These are phyloP conservation scores for Neotropicomus parvogracilis DNA, from an alignment of 1,284 basidiomycete genomes.

Conservation along the genomic window DNA sequence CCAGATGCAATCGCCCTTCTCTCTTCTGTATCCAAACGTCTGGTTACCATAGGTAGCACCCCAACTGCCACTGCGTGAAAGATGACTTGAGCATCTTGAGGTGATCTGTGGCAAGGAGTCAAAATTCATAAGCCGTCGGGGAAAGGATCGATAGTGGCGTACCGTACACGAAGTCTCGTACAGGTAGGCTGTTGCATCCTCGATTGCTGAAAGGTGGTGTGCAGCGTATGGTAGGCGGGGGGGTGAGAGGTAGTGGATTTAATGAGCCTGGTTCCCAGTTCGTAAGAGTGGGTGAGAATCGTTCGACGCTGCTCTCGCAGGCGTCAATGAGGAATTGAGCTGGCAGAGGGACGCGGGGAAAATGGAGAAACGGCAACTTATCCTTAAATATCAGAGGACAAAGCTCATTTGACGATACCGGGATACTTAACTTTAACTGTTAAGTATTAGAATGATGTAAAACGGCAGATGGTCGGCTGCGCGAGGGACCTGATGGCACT, in stretches of 20 bases:
- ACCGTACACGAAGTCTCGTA: slow-evolving; percentile 37
- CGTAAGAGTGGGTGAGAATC: slow-evolving; percentile 26
- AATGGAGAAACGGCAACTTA: slow-evolving; percentile 15
- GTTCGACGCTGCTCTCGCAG: slow-evolving; percentile 22
- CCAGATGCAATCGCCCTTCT: slow-evolving; percentile 60
- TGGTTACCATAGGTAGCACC: slow-evolving; percentile 64
- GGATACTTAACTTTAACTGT: slow-evolving; percentile 31
- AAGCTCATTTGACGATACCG: slow-evolving; percentile 21
- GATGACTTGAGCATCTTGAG: slow-evolving; percentile 68
- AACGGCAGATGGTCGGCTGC: slow-evolving; percentile 33
- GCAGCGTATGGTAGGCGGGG: slow-evolving; percentile 20
- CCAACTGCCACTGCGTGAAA: slow-evolving; percentile 68
- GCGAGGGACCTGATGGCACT: slow-evolving; percentile 13
- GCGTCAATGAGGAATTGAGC: slow-evolving; percentile 14
- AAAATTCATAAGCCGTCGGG: slow-evolving; percentile 23
- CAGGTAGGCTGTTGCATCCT: slow-evolving; percentile 48
- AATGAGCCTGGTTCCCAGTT: slow-evolving; percentile 25
- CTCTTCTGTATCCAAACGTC: slow-evolving; percentile 73
- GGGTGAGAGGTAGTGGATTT: slow-evolving; percentile 29
- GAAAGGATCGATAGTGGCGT: slow-evolving; percentile 22
- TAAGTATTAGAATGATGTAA: slow-evolving; percentile 32
- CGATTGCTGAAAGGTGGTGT: slow-evolving; percentile 9
- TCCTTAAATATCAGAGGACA: slow-evolving; percentile 33
- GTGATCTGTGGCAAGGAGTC: slow-evolving; percentile 44
- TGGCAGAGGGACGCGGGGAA: slow-evolving; percentile 12